Base-by-base conservation (phyloP, 768 basidiomycete genomes). In the Boletellus sp. region DNA sequence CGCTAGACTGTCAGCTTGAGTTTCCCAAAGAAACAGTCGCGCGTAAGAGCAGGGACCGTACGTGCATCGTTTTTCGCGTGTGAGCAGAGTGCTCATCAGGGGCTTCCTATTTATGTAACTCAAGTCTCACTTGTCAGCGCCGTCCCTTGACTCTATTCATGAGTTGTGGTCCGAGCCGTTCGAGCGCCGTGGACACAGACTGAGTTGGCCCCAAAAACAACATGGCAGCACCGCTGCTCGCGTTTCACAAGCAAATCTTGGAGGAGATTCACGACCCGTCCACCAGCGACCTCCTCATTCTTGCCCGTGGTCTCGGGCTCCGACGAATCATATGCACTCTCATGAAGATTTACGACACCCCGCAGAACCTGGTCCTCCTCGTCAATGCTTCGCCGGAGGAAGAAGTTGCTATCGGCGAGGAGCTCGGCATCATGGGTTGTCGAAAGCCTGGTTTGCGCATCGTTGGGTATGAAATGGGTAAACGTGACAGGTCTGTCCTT, bases 251-350 rank as follows among this genome's bases (percentile, higher is more conserved):
- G 53, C 64, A 75, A 41, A 83, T 89, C 45, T 65, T 89, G 47
- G 77, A 85, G 58, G 74, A 78, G 35, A 79, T 88, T 13, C 83
- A 86, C 65, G 86, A 89, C 67, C 88, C 87, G 32, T 76, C 78
- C 11, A 85, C 80, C 8, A 87, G 75, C 58, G 87, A 90, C 57
- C 72, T 90, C 9, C 68, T 90, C 34, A 66, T 99, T 36, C 72
- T 99, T 28, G 94, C 91, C 1, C 87, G 94, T 28, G 96, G 96
- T 0, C 78, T 99, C 2, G 96, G 96, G 0, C 72, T 98, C 52
- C 80, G 94, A 12, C 75, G 84, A 50, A 77, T 96, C 45, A 65
- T 93, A 38, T 93, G 90, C 70, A 88, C 85, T 0, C 78, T 98
- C 35, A 77, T 98, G 73, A 89, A 94, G 71, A 90, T 95, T 35